These are phyloP conservation scores for Hygrophorus pudorinus DNA, from an alignment of 768 basidiomycete genomes.

Conservation along the genomic window DNA sequence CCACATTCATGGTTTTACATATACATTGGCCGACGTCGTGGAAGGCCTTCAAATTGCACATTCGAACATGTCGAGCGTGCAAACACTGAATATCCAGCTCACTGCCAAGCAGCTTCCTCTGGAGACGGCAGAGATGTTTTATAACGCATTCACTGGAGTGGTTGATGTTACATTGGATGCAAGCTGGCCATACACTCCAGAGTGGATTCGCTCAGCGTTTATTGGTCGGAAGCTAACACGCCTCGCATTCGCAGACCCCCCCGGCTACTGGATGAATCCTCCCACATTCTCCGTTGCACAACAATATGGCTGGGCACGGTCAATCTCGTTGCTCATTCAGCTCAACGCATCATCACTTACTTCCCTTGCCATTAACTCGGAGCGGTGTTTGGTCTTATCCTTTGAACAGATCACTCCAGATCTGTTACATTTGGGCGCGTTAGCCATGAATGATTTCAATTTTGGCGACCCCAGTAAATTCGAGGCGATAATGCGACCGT, in stretches of 20 bases:
- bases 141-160: background rate
- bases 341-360: background rate
- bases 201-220: background rate
- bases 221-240: background rate
- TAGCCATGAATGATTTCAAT: background rate
- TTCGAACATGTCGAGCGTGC: background rate
- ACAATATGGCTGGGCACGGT: background rate
- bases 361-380: background rate
- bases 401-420: background rate
- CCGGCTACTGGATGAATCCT: background rate
- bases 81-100: background rate
- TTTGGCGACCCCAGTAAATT: background rate
- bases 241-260: no score
- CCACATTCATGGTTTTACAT: background rate
- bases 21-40: background rate
- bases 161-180: background rate
- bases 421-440: background rate
- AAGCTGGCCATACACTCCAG: background rate
- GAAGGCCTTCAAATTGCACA: background rate
- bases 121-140: background rate
- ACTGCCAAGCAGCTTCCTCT: background rate
- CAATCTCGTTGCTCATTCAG: background rate
- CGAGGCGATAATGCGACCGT: background rate
- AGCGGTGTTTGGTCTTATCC: background rate
- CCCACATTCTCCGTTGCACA: background rate